Evolutionary conservation across 164 flowering plant genomes (phyloP).

Genomic region (Cinnamomum micranthum): DNA sequence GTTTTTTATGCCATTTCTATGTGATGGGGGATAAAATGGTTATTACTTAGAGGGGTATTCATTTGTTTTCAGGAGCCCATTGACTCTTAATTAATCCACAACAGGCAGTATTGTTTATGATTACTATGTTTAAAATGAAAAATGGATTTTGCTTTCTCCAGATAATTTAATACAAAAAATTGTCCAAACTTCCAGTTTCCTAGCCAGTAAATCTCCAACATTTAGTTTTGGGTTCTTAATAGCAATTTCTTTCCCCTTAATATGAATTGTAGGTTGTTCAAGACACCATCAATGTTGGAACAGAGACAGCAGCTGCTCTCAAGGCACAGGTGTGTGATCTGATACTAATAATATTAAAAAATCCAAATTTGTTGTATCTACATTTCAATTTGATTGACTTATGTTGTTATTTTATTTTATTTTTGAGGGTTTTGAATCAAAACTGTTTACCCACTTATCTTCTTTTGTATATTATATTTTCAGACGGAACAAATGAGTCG

Average conservation of each 20-base stretch:
- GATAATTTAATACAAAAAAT: too few species aligned
- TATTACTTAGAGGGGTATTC: too few species aligned
- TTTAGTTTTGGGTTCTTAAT: background rate
- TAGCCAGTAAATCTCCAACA: background rate
- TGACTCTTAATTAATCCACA: too few species aligned
- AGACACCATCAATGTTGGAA: slow-evolving; percentile 77
- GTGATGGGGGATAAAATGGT: too few species aligned
- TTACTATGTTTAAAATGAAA: too few species aligned
- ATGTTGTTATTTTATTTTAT: too few species aligned
- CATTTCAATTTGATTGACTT: background rate
- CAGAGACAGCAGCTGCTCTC: slow-evolving; percentile 84
- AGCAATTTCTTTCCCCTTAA: background rate
- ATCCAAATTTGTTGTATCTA: background rate
- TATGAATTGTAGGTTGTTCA: slow-evolving; percentile 63
- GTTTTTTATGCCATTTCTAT: too few species aligned
- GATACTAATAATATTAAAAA: background rate
- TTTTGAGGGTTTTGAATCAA: background rate
- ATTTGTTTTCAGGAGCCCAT: too few species aligned
- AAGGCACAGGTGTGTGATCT: slow-evolving; percentile 72
- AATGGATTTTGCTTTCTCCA: too few species aligned
- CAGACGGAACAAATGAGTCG: slow-evolving; percentile 98
- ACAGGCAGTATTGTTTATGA: too few species aligned
- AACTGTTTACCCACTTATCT: background rate
- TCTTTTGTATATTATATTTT: slow-evolving; percentile 9
- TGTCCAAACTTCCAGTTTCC: too few species aligned